These are phyloP conservation scores for Geosmithia flava DNA, from an alignment of 2,329 filamentous ascomycete species.

Conservation along the genomic window DNA sequence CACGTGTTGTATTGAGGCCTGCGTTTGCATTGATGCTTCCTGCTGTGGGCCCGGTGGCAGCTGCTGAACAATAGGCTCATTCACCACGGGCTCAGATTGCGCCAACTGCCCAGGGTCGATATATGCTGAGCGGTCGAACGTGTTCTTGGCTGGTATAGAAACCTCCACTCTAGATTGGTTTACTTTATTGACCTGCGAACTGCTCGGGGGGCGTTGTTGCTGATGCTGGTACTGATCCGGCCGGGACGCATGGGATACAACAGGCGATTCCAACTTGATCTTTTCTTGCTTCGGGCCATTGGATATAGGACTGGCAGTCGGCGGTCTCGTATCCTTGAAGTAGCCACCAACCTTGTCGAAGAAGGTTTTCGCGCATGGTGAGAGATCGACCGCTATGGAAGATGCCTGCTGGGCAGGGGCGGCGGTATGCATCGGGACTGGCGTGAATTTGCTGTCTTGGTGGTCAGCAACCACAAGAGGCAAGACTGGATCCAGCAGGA, in stretches of 20 bases:
- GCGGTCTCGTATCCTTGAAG: conserved; percentile 24
- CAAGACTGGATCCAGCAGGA: not conserved
- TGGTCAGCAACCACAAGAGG: conserved; percentile 12
- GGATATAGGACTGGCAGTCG: conserved; percentile 8
- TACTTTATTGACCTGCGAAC: conserved; percentile 16
- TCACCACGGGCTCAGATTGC: not conserved
- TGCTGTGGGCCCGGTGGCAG: not conserved
- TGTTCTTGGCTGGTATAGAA: conserved; percentile 29
- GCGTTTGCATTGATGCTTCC: not conserved
- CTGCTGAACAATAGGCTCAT: conserved; percentile 1
- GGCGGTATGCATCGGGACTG: conserved; percentile 10
- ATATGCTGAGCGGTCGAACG: conserved; percentile 23
- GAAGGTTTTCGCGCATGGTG: conserved; percentile 32
- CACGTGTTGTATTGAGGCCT: not conserved
- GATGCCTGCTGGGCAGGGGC: conserved; percentile 7
- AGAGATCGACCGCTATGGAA: conserved; percentile 27
- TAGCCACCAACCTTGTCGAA: conserved; percentile 26
- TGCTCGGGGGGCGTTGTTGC: conserved; percentile 1
- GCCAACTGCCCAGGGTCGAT: not conserved
- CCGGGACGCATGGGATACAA: not conserved
- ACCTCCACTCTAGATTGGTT: conserved; percentile 32
- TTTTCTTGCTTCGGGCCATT: not conserved
- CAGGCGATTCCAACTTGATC: not conserved
- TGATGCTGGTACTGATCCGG: not conserved
- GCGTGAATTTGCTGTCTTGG: conserved; percentile 37